These are phyloP conservation scores for Cyclocybe cylindracea DNA, from an alignment of 768 basidiomycete species.

Conservation along the genomic window DNA sequence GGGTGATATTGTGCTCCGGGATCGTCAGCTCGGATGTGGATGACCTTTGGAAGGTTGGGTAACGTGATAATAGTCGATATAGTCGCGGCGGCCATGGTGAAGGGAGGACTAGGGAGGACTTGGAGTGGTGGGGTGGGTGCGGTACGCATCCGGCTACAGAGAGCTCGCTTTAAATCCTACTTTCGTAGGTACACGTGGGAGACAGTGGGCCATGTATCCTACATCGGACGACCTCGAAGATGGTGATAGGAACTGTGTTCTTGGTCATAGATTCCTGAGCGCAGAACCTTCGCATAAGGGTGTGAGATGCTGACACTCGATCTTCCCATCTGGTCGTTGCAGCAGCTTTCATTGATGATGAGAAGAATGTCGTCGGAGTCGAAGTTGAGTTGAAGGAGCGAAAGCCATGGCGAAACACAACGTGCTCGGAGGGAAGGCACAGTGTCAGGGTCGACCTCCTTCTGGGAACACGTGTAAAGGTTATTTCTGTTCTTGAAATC, in stretches of 20 bases:
- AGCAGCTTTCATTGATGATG: conserved; percentile 21
- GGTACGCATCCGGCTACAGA: not conserved
- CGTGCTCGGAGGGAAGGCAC: conserved; percentile 17
- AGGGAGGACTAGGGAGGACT: not conserved
- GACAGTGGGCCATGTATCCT: conserved; percentile 9
- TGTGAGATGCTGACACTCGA: conserved; percentile 11
- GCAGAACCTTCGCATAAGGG: conserved; percentile 13
- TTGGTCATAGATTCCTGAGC: conserved; percentile 14
- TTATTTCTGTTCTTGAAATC: too few species aligned
- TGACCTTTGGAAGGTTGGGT: conserved; percentile 1
- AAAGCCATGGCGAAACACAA: conserved; percentile 18
- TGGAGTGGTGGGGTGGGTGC: not conserved
- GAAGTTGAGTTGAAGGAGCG: conserved; percentile 10
- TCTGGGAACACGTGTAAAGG: conserved; percentile 7
- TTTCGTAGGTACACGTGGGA: conserved; percentile 21
- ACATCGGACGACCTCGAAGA: conserved; percentile 16
- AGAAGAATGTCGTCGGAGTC: conserved; percentile 20
- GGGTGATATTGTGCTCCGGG: conserved; percentile 25
- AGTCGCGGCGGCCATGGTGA: conserved; percentile 18
- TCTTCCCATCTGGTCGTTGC: conserved; percentile 14
- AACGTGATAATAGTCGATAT: conserved; percentile 11
- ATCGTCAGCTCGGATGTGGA: conserved; percentile 15
- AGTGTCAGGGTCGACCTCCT: conserved; percentile 12
- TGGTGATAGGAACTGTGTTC: conserved; percentile 16
- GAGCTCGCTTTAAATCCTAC: conserved; percentile 12